Percentiles rank a stretch among this genome's conserved stretches.
Conservation (phyloP, 2,329 filamentous ascomycete genomes). For the Aschersonia sp. region DNA sequence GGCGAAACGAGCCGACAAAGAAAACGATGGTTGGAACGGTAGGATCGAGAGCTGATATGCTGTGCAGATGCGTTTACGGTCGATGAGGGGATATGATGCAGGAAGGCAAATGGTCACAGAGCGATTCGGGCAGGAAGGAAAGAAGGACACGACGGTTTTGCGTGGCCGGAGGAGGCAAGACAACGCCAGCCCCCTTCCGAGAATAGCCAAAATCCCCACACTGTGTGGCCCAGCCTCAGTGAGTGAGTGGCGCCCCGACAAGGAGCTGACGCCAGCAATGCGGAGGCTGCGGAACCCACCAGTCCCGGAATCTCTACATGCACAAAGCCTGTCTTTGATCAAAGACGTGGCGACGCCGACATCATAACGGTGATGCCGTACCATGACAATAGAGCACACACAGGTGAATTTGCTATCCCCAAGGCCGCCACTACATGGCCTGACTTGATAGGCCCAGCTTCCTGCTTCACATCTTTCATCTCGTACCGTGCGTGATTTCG, state of each 20-base stretch:
- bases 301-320: not conserved
- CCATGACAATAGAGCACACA: no score
- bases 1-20: slow-evolving; percentile 9
- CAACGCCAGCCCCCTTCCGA: slow-evolving; percentile 3
- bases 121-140: slow-evolving; percentile 2
- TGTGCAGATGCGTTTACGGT: not conserved
- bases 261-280: slow-evolving; percentile 14
- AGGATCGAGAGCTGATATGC: not conserved
- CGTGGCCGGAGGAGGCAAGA: slow-evolving; percentile 4
- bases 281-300: slow-evolving; percentile 9
- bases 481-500: no score
- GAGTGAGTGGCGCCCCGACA: slow-evolving; percentile 12
- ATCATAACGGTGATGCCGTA: no score
- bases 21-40: not conserved
- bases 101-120: slow-evolving; percentile 5
- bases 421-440: no score
- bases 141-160: slow-evolving; percentile 1
- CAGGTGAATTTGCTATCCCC: no score
- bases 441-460: no score
- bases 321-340: no score
- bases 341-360: no score
- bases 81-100: slow-evolving; percentile 4
- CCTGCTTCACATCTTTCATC: no score
- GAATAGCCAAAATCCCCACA: not conserved
- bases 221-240: not conserved